Evolutionary conservation across 805 yeast genomes (phyloP), one percentile per base, ranked within the genome.

Genomic region (Citeromyces matritensis): DNA sequence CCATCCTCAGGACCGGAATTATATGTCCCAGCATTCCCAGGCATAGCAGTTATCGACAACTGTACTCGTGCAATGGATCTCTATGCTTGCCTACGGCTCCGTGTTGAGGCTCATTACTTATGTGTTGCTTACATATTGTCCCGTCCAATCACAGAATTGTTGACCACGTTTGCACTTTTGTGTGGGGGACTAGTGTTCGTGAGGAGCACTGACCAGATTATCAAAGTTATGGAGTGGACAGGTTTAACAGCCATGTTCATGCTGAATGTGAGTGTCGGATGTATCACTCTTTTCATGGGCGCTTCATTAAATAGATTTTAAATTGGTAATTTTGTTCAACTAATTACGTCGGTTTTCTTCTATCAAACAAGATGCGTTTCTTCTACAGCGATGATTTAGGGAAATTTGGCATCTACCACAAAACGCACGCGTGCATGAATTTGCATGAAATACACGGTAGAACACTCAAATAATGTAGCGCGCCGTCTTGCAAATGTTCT

Each of bases 11-110:
- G 94, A 91, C 97, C 1, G 98, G 98, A 19, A 65, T 78, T 9
- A 63, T 91, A 91, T 91, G 98, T 85, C 96, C 2, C 83, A 79
- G 52, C 98, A 91, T 53, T 73, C 73, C 25, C 98, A 91, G 54
- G 80, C 86, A 4, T 76, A 91, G 1, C 60, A 50, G 33, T 64
- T 79, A 23, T 75, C 95, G 2, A 84, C 96, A 3, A 60, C 55
- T 11, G 69, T 91, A 38, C 98, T 91, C 51, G 58, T 68, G 33
- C 96, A 85, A 55, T 91, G 98, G 98, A 98, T 98, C 6, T 64
- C 67, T 35, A 54, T 91, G 45, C 63, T 91, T 35, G 67, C 86
- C n/a, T 68, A 70, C 41, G 97, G 85, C 2, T 79, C 95, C 3
- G 65, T 73, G 8, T 73, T 86, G 52, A 66, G 98, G 40, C 53